Conservation (phyloP, 2,329 filamentous ascomycete species). For the Macroventuria anomochaeta region DNA sequence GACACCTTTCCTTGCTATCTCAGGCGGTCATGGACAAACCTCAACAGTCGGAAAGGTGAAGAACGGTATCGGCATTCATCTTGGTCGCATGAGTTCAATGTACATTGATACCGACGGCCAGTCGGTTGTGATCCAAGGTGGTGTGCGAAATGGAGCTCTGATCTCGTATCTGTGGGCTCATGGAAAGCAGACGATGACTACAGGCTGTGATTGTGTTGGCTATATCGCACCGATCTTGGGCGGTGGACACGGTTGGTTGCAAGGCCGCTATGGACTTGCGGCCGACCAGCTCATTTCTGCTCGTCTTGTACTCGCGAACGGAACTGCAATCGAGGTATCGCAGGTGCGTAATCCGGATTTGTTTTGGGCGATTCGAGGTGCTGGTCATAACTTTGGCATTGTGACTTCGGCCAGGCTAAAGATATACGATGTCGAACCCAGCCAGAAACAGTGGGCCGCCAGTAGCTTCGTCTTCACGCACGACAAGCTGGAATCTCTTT, state of each 20-base stretch:
- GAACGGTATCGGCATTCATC: slow-evolving; percentile 10
- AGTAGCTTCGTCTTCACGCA: neutral
- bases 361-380: slow-evolving; percentile 48
- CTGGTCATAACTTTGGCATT: slow-evolving; percentile 45
- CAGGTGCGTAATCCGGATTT: slow-evolving; percentile 45
- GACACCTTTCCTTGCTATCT: slow-evolving; percentile 47
- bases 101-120: neutral
- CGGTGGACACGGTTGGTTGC: slow-evolving; percentile 64
- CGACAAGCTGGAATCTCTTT: slow-evolving; percentile 2
- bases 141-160: slow-evolving; percentile 33
- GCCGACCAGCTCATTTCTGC: slow-evolving; percentile 34
- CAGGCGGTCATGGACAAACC: slow-evolving; percentile 45
- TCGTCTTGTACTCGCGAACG: slow-evolving; percentile 50
- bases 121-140: slow-evolving; percentile 30
- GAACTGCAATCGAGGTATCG: slow-evolving; percentile 40
- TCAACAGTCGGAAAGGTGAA: slow-evolving; percentile 32
- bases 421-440: slow-evolving; percentile 23
- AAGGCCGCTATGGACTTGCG: slow-evolving; percentile 52
- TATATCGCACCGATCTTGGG: slow-evolving; percentile 64
- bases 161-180: slow-evolving; percentile 31
- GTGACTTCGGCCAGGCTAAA: slow-evolving; percentile 31
- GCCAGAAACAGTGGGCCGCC: slow-evolving; percentile 6
- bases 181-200: slow-evolving; percentile 35
- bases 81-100: neutral
- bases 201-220: slow-evolving; percentile 47